A percentile compares a stretch with the other conserved stretches of the same genome.
These are phyloP conservation scores for Trichaptum fuscoviolaceum DNA, from an alignment of 768 basidiomycete genomes.

Conservation along the genomic window DNA sequence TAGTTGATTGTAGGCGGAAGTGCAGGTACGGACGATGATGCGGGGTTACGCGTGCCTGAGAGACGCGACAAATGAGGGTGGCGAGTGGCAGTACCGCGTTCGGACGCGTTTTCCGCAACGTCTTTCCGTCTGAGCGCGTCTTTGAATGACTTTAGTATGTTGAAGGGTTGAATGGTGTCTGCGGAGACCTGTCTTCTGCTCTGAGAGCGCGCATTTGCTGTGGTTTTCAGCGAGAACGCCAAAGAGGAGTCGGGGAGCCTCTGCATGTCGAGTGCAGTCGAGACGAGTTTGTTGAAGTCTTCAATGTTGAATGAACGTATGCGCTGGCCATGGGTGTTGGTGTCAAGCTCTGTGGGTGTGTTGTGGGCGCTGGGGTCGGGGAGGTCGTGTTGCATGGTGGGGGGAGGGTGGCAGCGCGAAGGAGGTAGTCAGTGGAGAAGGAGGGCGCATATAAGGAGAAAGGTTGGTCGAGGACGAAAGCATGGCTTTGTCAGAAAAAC, in stretches of 20 bases:
- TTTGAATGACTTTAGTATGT: neutral
- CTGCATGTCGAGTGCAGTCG: conserved; percentile 1
- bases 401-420: neutral
- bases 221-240: neutral
- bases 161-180: neutral
- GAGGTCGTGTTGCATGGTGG: neutral
- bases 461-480: neutral
- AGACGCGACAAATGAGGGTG: neutral
- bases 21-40: neutral
- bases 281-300: conserved; percentile 1
- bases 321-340: neutral
- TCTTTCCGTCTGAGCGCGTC: neutral
- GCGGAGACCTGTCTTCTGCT: neutral
- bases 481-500: neutral
- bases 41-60: neutral
- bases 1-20: neutral
- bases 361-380: neutral
- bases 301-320: conserved; percentile 2
- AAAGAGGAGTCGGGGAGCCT: neutral
- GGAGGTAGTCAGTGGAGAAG: neutral
- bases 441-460: neutral
- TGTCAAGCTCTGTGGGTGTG: neutral
- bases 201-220: neutral
- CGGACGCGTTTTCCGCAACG: neutral
- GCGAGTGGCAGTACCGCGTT: neutral